A percentile compares a stretch with the other conserved stretches of the same genome.
Evolutionary conservation across 805 yeast species (phyloP).

Genomic region (Nematodospora valgi): DNA sequence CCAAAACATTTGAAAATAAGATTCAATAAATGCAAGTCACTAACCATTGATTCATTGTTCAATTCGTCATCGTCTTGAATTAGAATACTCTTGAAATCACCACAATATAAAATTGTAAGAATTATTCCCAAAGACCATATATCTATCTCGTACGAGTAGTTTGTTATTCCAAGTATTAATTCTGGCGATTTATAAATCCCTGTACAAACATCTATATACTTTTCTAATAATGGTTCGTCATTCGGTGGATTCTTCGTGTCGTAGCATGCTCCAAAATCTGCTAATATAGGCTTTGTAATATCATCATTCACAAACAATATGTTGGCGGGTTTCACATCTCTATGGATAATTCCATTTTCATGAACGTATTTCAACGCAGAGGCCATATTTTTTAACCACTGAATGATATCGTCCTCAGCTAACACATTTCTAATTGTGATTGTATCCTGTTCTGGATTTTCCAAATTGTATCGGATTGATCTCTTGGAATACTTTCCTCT

Average conservation of each 20-base stretch:
- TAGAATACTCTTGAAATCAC: constrained; percentile 28
- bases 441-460: constrained; percentile 13
- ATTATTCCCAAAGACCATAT: constrained; percentile 72
- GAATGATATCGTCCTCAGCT: constrained; percentile 1
- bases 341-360: constrained; percentile 32
- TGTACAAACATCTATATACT: constrained; percentile 61
- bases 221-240: constrained; percentile 32
- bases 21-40: constrained; percentile 59
- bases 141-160: constrained; percentile 57
- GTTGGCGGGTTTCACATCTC: constrained; percentile 41
- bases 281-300: constrained; percentile 32
- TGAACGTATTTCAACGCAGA: constrained; percentile 29
- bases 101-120: constrained; percentile 47
- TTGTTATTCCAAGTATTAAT: constrained; percentile 54
- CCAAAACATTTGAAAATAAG: constrained; percentile 59
- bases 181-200: constrained; percentile 75
- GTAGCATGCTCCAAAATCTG: constrained; percentile 64
- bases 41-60: constrained; percentile 35
- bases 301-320: constrained; percentile 20
- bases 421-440: constrained; percentile 4
- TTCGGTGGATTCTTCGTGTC: constrained; percentile 9
- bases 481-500: constrained; percentile 14
- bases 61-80: constrained; percentile 17
- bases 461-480: constrained; percentile 22
- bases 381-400: constrained; percentile 12